phyloP scores from a whole-genome alignment of 129 eudicot species.

The Flaveria sonorensis region DNA sequence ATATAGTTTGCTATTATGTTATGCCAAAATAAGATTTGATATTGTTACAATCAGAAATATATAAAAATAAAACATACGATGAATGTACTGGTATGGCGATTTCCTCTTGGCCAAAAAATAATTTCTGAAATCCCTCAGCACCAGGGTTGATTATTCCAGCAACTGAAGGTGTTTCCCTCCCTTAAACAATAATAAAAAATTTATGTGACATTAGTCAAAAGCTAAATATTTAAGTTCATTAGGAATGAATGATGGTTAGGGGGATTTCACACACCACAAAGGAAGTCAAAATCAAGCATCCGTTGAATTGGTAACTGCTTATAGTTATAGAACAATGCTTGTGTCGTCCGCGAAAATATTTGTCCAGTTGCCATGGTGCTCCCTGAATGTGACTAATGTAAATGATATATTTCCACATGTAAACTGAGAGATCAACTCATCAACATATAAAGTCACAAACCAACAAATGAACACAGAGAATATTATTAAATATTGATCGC shows the following conservation, averaged over 20 bases:
- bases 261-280: constrained; percentile 65
- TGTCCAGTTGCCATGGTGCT: constrained; percentile 92
- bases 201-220: constrained; percentile 13
- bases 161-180: constrained; percentile 99
- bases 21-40: background rate
- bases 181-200: constrained; percentile 34
- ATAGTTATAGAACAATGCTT: constrained; percentile 88
- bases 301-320: constrained; percentile 97
- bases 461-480: constrained; percentile 3
- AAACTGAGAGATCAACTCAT: background rate
- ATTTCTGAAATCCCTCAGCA: constrained; percentile 97
- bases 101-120: constrained; percentile 98
- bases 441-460: background rate
- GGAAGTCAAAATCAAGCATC: constrained; percentile 99
- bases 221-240: background rate
- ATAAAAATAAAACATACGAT: constrained; percentile 47
- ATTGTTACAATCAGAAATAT: background rate
- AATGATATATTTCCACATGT: constrained; percentile 12
- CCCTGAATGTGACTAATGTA: constrained; percentile 39
- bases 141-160: constrained; percentile 99
- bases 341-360: constrained; percentile 89
- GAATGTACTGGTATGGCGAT: constrained; percentile 99
- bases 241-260: background rate
- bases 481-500: background rate
- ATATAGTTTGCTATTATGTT: background rate